Percentiles rank a stretch among this genome's conserved stretches.
Conservation (phyloP, 352 stramenopile species). For the Phytophthora crassamura region DNA sequence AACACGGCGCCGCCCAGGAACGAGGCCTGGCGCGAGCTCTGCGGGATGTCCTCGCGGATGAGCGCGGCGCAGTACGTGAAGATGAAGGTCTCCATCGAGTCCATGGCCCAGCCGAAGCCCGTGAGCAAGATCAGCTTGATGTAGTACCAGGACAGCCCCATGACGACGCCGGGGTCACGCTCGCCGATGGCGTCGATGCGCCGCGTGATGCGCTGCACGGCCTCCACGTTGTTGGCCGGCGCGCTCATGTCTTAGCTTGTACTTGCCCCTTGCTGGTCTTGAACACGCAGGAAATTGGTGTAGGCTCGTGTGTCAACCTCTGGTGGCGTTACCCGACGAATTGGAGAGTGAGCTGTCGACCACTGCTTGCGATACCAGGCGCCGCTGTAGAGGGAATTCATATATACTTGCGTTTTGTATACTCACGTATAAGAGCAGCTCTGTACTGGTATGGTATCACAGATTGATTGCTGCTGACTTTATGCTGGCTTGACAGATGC, state of each 20-base stretch:
- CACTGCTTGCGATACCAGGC: slow-evolving; percentile 27
- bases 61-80: slow-evolving; percentile 62
- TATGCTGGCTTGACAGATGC: too few species aligned
- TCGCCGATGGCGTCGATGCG: slow-evolving; percentile 74
- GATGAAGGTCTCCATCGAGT: slow-evolving; percentile 80
- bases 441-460: too few species aligned
- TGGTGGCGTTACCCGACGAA: slow-evolving; percentile 33
- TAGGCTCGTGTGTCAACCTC: slow-evolving; percentile 28
- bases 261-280: background rate
- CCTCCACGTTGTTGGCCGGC: slow-evolving; percentile 46
- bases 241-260: slow-evolving; percentile 1
- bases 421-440: too few species aligned
- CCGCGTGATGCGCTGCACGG: slow-evolving; percentile 67
- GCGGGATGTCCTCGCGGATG: slow-evolving; percentile 55
- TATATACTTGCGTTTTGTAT: too few species aligned
- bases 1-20: slow-evolving; percentile 66
- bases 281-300: slow-evolving; percentile 15
- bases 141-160: slow-evolving; percentile 78
- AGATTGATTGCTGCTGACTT: too few species aligned
- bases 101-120: slow-evolving; percentile 75
- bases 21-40: slow-evolving; percentile 39
- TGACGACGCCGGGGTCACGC: slow-evolving; percentile 47
- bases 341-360: slow-evolving; percentile 22
- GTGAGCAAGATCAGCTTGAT: slow-evolving; percentile 70
- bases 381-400: too few species aligned